Evolutionary conservation across 78 protist genomes (phyloP).

Genomic region (Dictyostelium intermedium): DNA sequence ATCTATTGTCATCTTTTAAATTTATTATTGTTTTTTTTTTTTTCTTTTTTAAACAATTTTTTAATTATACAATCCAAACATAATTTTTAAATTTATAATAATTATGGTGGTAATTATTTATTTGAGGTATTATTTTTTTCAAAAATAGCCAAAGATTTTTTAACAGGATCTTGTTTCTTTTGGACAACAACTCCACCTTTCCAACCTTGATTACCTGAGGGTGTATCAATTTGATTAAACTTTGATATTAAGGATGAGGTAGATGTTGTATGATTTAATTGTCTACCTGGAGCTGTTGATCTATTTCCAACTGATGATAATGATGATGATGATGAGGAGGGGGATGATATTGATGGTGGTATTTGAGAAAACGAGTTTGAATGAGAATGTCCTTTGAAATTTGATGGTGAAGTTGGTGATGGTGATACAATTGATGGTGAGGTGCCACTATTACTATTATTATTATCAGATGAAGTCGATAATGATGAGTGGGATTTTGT

Average conservation of each 20-base stretch:
- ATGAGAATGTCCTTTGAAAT: not conserved
- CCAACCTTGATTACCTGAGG: not conserved
- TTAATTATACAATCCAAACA: not conserved
- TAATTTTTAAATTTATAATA: not conserved
- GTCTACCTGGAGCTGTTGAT: not conserved
- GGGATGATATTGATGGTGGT: not conserved
- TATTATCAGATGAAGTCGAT: not conserved
- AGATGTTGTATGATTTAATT: not conserved
- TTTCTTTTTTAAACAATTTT: not conserved
- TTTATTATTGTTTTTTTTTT: not conserved
- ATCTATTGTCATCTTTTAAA: not conserved
- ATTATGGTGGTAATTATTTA: not conserved
- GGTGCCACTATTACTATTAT: not conserved
- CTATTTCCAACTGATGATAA: not conserved
- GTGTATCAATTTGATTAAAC: not conserved
- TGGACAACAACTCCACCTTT: slow-evolving; percentile 1
- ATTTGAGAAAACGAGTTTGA: not conserved
- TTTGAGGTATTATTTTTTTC: not conserved
- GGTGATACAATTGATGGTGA: not conserved
- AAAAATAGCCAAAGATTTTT: not conserved
- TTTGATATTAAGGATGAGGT: slow-evolving; percentile 26
- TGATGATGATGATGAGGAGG: not conserved
- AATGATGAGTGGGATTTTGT: not conserved
- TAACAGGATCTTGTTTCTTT: slow-evolving; percentile 11
- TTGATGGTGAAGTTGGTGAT: not conserved